Conservation (phyloP, 2,329 filamentous ascomycete species). For the Arthrobotrys musiformis region DNA sequence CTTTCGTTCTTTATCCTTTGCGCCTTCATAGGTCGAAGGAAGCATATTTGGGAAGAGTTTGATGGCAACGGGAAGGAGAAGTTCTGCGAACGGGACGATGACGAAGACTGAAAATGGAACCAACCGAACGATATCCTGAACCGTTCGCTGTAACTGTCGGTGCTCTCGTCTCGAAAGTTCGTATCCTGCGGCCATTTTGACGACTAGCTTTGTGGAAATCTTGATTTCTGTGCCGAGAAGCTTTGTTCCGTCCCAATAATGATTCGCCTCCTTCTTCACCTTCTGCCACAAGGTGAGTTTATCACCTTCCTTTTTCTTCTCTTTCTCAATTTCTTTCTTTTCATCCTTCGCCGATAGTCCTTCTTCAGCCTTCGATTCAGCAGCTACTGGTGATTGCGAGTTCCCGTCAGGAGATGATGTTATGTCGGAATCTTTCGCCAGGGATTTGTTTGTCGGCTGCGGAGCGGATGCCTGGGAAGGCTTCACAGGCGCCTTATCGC, state of each 20-base stretch:
- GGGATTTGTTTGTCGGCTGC: slow-evolving; percentile 60
- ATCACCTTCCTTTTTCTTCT: slow-evolving; percentile 78
- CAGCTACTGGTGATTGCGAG: slow-evolving; percentile 56
- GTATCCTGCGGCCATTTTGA: slow-evolving; percentile 98
- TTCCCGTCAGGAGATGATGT: slow-evolving; percentile 13
- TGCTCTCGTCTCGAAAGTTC: slow-evolving; percentile 94
- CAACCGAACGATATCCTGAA: slow-evolving; percentile 89
- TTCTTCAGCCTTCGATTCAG: slow-evolving; percentile 57
- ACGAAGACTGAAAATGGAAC: slow-evolving; percentile 97
- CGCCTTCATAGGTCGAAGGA: slow-evolving; percentile 94
- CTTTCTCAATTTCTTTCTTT: slow-evolving; percentile 66
- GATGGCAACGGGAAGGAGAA: slow-evolving; percentile 88
- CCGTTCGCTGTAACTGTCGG: slow-evolving; percentile 89
- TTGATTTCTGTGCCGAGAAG: slow-evolving; percentile 88
- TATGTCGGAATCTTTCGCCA: slow-evolving; percentile 60
- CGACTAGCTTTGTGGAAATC: slow-evolving; percentile 87
- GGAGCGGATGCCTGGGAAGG: slow-evolving; percentile 60
- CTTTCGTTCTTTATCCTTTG: slow-evolving; percentile 90
- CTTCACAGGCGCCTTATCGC: slow-evolving; percentile 65
- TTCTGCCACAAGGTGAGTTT: slow-evolving; percentile 91
- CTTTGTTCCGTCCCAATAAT: slow-evolving; percentile 99
- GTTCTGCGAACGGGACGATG: slow-evolving; percentile 94
- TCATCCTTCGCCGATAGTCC: slow-evolving; percentile 57
- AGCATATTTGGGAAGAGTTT: slow-evolving; percentile 97
- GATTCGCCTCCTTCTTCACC: slow-evolving; percentile 90